Conservation (phyloP, 257 asterid genomes). For the Leptodermis oblonga region DNA sequence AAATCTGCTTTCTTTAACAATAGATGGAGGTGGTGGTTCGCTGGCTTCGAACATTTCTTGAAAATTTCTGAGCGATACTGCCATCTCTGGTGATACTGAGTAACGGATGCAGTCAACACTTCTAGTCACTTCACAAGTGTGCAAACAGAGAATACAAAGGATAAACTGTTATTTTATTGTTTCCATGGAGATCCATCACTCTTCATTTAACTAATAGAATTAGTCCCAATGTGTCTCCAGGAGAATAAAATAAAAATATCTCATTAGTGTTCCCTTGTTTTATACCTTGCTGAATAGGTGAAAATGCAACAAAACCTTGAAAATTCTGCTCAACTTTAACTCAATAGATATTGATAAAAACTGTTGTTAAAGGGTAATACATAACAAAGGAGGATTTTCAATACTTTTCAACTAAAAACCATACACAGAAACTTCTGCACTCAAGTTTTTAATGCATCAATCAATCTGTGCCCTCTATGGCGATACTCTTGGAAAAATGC, state of each 20-base stretch:
- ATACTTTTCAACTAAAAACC: background rate
- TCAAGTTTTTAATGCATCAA: conserved; percentile 18
- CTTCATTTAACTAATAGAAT: background rate
- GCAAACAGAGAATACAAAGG: background rate
- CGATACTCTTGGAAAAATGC: conserved; percentile 21
- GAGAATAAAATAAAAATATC: too few relatives aligned
- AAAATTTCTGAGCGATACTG: conserved; percentile 3
- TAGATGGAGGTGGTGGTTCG: conserved; percentile 14
- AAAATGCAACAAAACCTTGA: background rate
- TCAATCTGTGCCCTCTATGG: conserved; percentile 26
- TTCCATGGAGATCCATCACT: background rate
- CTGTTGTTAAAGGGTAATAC: background rate
- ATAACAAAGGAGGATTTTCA: background rate
- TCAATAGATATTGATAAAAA: background rate
- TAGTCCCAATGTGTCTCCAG: background rate
- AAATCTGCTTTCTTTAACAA: conserved; percentile 2
- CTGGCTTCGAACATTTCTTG: conserved; percentile 8
- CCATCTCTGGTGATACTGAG: background rate
- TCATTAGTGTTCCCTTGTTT: background rate
- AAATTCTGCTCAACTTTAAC: background rate
- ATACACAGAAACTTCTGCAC: background rate
- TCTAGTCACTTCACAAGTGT: background rate
- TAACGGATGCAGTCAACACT: background rate
- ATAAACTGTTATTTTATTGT: too few relatives aligned
- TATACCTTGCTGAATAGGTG: background rate